Evolutionary conservation across 108 stramenopile species (phyloP), one percentile per base, ranked within the genome.

Genomic region (Epipyxis sp.): DNA sequence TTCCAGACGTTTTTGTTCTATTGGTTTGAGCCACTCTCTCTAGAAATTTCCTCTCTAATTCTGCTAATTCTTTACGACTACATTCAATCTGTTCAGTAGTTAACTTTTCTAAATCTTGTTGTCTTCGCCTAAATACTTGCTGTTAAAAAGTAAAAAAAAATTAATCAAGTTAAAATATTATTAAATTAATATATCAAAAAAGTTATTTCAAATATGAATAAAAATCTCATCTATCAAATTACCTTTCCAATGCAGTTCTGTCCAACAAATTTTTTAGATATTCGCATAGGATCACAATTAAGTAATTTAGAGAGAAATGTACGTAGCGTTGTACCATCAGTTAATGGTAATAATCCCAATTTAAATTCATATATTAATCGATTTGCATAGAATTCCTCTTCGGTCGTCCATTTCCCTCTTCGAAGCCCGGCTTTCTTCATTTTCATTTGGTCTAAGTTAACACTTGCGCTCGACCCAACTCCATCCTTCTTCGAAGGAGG

Each of bases 11-110:
- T 77, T 93, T 97, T 81, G 92, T 89, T 44, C 94, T 90, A 77
- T 94, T 94, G 25, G 90, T 93, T 79, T 92, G 92, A n/a, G 93
- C 92, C 29, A 97, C 92, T 0, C 95, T 85, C 57, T 95, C 93
- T 58, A 97, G 81, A 76, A 97, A 97, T 32, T 90, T 87, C 0
- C 90, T 82, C 78, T 97, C 96, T 59, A 97, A 77, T 59, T 88
- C 94, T 25, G 86, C 84, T 25, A 98, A 61, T 79, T 98, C 94
- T 1, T 85, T 79, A 27, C 95, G 78, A 71, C 84, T 87, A 44
- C 86, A 77, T 65, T 94, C 91, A 59, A 96, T 92, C 69, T 96
- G 91, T 32, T 91, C 94, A 20, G 89, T 79, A 41, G 93, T 89
- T 59, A 98, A 77, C 27, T 91, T 89, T 67, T 94, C 92, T 62